Evolutionary conservation across 495 filamentous ascomycete genomes (phyloP).

Genomic region (Talaromyces nanjingensis): DNA sequence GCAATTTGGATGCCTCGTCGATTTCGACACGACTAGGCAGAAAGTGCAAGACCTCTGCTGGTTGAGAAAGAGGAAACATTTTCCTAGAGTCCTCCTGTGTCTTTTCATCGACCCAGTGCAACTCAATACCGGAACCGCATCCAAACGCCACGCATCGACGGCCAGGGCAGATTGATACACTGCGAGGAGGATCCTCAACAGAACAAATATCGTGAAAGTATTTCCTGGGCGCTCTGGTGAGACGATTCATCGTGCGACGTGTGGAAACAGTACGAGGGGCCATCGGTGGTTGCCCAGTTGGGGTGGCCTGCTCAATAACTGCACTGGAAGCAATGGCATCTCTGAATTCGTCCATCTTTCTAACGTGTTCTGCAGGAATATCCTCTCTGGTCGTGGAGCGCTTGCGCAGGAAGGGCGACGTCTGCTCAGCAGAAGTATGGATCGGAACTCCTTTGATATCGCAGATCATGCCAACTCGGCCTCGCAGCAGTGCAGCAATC

Average conservation of each 20-base stretch:
- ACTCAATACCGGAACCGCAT: conserved; percentile 57
- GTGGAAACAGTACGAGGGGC: conserved; percentile 2
- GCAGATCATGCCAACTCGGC: conserved; percentile 57
- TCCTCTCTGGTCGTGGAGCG: background rate
- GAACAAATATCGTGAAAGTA: conserved; percentile 55
- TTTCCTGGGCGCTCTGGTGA: conserved; percentile 13
- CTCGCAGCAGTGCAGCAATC: conserved; percentile 55
- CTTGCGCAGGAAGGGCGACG: background rate
- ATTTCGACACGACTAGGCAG: conserved; percentile 46
- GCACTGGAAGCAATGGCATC: conserved; percentile 9
- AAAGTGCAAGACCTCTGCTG: conserved; percentile 62
- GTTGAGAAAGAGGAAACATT: conserved; percentile 61
- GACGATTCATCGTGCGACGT: conserved; percentile 2
- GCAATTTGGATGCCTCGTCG: conserved; percentile 49
- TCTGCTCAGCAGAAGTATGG: background rate
- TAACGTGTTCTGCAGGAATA: background rate
- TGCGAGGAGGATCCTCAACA: conserved; percentile 57
- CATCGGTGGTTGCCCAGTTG: background rate
- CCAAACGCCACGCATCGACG: conserved; percentile 66
- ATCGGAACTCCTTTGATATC: conserved; percentile 32
- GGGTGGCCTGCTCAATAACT: conserved; percentile 1
- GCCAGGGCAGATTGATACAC: conserved; percentile 62
- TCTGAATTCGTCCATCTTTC: conserved; percentile 3
- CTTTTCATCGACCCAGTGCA: conserved; percentile 64
- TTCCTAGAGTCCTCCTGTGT: conserved; percentile 50